Evolutionary conservation across 2,329 filamentous ascomycete genomes (phyloP).

Genomic region (Colletotrichum sp.): DNA sequence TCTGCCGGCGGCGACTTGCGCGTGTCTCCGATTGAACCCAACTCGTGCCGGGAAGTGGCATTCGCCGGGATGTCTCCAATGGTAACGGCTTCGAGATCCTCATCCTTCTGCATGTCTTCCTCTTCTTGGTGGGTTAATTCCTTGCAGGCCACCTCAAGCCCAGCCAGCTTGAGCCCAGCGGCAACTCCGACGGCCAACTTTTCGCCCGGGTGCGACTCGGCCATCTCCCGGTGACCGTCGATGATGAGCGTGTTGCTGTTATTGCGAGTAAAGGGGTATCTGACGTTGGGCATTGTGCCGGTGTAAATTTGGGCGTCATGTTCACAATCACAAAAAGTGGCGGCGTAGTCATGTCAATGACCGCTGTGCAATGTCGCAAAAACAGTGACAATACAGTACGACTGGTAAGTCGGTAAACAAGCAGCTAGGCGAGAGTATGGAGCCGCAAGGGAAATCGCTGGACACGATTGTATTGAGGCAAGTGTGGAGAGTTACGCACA

Average conservation of each 20-base stretch:
- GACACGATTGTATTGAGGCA: too few species aligned
- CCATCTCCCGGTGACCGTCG: neutral
- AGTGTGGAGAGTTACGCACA: neutral
- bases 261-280: neutral
- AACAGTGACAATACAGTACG: neutral
- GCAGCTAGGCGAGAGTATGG: too few species aligned
- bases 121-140: neutral
- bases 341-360: too few species aligned
- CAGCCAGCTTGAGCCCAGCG: neutral
- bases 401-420: neutral
- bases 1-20: neutral
- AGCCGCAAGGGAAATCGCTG: too few species aligned
- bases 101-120: neutral
- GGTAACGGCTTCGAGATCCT: neutral
- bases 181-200: neutral
- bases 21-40: accelerated
- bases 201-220: neutral
- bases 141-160: neutral
- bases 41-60: neutral
- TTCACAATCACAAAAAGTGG: too few species aligned
- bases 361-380: too few species aligned
- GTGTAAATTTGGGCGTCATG: neutral
- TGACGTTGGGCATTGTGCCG: neutral
- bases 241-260: too few species aligned
- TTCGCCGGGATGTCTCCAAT: neutral